These are phyloP conservation scores for Glaciozyma antarctica DNA, from an alignment of 768 basidiomycete species.

Conservation along the genomic window DNA sequence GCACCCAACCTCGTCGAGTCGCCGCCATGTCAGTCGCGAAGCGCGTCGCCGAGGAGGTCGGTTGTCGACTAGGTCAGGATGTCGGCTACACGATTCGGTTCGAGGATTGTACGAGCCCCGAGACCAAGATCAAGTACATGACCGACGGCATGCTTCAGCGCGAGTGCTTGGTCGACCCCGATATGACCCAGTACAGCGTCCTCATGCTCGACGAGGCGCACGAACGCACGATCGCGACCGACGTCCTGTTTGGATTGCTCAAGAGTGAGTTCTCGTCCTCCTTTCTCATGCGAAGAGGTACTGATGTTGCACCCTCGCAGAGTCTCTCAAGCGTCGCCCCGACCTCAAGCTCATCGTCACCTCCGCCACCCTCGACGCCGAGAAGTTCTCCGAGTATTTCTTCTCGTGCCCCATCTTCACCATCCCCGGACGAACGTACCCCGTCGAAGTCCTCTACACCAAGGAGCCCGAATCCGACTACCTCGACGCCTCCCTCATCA, in stretches of 20 bases:
- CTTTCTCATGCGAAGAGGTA: neutral
- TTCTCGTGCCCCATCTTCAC: constrained; percentile 98
- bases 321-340: constrained; percentile 85
- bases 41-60: constrained; percentile 96
- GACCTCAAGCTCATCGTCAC: constrained; percentile 98
- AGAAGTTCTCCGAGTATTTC: constrained; percentile 99
- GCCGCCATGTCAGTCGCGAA: constrained; percentile 99
- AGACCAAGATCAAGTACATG: constrained; percentile 99
- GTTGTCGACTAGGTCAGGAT: constrained; percentile 91
- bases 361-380: constrained; percentile 96
- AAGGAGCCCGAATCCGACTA: constrained; percentile 98
- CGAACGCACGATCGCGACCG: constrained; percentile 96
- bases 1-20: constrained; percentile 97
- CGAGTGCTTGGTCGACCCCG: constrained; percentile 91
- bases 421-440: constrained; percentile 98
- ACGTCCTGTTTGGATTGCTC: constrained; percentile 88
- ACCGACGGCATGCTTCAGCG: constrained; percentile 99
- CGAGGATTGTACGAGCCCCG: constrained; percentile 96
- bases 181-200: constrained; percentile 83
- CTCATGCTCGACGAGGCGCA: constrained; percentile 99
- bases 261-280: constrained; percentile 52
- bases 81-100: constrained; percentile 99
- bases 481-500: constrained; percentile 93
- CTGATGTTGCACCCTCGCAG: constrained; percentile 43
- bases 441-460: constrained; percentile 95